Percentiles rank a stretch among this genome's conserved stretches.
Conservation (phyloP, 257 asterid species). For the Salvia hispanica region DNA sequence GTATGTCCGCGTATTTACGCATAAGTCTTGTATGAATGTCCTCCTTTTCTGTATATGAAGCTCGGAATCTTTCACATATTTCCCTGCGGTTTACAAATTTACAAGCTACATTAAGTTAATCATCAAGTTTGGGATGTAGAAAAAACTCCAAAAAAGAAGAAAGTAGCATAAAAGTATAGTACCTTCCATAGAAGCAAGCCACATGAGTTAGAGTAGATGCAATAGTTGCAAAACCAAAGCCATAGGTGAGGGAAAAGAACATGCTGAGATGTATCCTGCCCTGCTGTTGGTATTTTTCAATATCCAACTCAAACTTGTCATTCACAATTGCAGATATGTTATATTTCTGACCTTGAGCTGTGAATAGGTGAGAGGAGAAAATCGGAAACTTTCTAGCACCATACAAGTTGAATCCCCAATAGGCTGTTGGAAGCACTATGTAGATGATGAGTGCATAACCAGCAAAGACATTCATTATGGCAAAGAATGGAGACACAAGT, state of each 20-base stretch:
- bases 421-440: constrained; percentile 60
- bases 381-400: constrained; percentile 74
- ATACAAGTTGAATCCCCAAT: constrained; percentile 80
- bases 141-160: background rate
- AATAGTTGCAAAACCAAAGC: constrained; percentile 89
- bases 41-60: constrained; percentile 71
- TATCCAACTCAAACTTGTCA: constrained; percentile 74
- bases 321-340: constrained; percentile 74
- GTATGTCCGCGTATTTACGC: constrained; percentile 81
- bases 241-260: constrained; percentile 81
- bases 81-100: constrained; percentile 56
- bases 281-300: constrained; percentile 49
- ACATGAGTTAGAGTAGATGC: constrained; percentile 85
- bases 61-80: constrained; percentile 61
- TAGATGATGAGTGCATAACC: constrained; percentile 69
- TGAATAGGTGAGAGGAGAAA: constrained; percentile 84
- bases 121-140: constrained; percentile 19
- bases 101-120: constrained; percentile 17
- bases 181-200: constrained; percentile 86
- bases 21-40: constrained; percentile 83
- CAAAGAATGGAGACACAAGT: constrained; percentile 77
- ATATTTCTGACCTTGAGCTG: constrained; percentile 72
- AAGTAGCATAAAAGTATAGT: constrained; percentile 19
- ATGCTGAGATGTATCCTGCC: constrained; percentile 81
- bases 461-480: constrained; percentile 64